Base-by-base conservation (phyloP, 345 rosid genomes). In the Citrus sinensis region DNA sequence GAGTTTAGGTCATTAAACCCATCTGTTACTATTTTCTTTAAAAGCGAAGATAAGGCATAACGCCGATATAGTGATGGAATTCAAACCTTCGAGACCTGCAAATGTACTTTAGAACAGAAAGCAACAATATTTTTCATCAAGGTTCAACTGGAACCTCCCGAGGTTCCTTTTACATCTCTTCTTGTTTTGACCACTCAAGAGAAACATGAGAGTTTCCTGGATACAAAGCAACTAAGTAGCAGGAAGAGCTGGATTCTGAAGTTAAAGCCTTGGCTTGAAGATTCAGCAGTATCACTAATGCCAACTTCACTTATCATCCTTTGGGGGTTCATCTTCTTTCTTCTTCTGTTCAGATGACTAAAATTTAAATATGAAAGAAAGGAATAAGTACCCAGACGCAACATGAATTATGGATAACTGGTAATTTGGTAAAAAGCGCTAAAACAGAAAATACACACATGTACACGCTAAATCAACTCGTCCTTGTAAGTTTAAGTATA, bases 291-390 rank as follows among this genome's bases (percentile, higher is more conserved):
- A 42, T 16, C 30, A 25, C 24, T 22, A 46, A 59, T 16, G 30
- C 16, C 34, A 20, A 72, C 80, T 79, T 88, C 86, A 88, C 80
- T 89, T 81, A 56, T 84, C 87, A 72, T 82, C 87, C 55, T 71
- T 78, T 60, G 80, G 79, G 29, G 85, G 82, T 35, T 84, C 30
- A n/a, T 88, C 91, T 74, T 87, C 84, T 1, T 88, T 64, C 80
- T 82, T 85, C 86, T 88, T 87, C 69, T 85, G 74, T 64, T 82
- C 76, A 0, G 88, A 79, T 83, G 82, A 68, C 13, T 34, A 42
- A 20, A 1, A 70, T n/a, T 42, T 59, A 2, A 20, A 42, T 5
- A 24, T 37, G n/a, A 9, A 30, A 60, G 51, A 70, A 19, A 3
- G 46, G 1, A 22, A 46, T 27, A 35, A 2, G 56, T 29, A 56